These are phyloP conservation scores for Urochloa ruziziensis DNA, from an alignment of 176 grass and related monocot genomes.

Conservation along the genomic window DNA sequence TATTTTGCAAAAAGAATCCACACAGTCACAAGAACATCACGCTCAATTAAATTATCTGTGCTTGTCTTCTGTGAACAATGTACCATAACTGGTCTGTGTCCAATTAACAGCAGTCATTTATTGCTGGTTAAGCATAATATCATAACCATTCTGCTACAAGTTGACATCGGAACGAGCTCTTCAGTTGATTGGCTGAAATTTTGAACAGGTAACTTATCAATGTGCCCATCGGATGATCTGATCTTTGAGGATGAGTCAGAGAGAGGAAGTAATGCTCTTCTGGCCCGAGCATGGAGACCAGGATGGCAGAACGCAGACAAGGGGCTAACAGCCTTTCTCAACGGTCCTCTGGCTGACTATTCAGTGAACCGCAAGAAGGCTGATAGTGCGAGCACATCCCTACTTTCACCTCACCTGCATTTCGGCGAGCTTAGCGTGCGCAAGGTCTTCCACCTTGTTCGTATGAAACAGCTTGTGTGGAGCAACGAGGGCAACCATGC, in stretches of 20 bases:
- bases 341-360: constrained; percentile 74
- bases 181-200: not conserved
- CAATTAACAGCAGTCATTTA: not conserved
- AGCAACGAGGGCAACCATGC: constrained; percentile 70
- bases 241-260: constrained; percentile 86
- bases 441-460: constrained; percentile 93
- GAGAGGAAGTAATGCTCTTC: constrained; percentile 87
- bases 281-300: constrained; percentile 90
- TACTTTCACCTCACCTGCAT: constrained; percentile 84
- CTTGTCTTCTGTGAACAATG: not conserved
- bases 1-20: not conserved
- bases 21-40: not conserved
- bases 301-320: constrained; percentile 94
- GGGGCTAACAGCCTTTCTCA: constrained; percentile 59
- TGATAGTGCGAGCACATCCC: constrained; percentile 78
- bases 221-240: constrained; percentile 68
- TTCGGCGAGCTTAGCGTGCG: constrained; percentile 97
- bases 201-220: constrained; percentile 66
- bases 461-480: constrained; percentile 93
- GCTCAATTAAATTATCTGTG: not conserved
- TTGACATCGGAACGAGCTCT: not conserved
- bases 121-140: not conserved
- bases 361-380: constrained; percentile 91
- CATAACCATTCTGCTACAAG: not conserved
- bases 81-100: not conserved